Evolutionary conservation across 805 yeast species (phyloP).

Genomic region (Blastobotrys parvus): DNA sequence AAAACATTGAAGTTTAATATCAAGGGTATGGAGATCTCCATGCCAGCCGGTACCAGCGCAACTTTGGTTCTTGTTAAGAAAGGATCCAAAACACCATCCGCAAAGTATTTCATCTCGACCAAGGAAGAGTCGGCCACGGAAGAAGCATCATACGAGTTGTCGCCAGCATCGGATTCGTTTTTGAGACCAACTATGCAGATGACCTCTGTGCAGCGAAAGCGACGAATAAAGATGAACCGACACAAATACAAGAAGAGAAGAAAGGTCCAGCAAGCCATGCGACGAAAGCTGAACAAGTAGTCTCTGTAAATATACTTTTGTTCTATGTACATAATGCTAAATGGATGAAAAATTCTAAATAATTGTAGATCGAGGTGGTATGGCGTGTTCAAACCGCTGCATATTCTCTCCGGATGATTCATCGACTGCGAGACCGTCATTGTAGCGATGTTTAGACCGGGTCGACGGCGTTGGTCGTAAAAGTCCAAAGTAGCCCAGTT

Average conservation of each 20-base stretch:
- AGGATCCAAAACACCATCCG: neutral
- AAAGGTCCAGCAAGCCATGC: constrained; percentile 63
- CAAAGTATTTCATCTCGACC: neutral
- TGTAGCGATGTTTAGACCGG: no score
- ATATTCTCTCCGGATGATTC: no score
- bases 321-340: no score
- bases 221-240: constrained; percentile 94
- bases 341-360: no score
- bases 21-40: constrained; percentile 1
- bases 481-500: constrained; percentile 3
- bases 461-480: neutral
- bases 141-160: neutral
- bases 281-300: constrained; percentile 27
- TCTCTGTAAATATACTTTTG: no score
- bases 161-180: constrained; percentile 5
- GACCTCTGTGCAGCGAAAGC: constrained; percentile 37
- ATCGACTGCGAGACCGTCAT: no score
- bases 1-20: neutral
- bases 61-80: neutral
- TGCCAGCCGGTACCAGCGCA: neutral
- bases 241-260: constrained; percentile 97
- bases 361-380: no score
- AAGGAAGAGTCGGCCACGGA: neutral
- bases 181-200: constrained; percentile 10
- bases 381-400: no score